Evolutionary conservation across 2,329 filamentous ascomycete genomes (phyloP), one percentile per base, ranked within the genome.

Genomic region (Lasiodiplodia citricola): DNA sequence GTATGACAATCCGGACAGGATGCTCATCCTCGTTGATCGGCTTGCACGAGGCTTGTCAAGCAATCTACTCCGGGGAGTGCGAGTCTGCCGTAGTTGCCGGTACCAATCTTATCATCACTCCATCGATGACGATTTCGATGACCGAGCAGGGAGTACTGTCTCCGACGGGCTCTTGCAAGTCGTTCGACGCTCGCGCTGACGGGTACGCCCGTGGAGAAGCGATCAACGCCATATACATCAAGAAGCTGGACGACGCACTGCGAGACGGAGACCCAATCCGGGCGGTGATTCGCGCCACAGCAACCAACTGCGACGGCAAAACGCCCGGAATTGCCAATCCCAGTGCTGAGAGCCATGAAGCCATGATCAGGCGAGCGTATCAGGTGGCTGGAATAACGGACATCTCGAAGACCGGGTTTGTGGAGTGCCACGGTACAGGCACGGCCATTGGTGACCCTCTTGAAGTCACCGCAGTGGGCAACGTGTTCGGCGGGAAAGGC

Each of bases 1-100:
- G 60, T 44, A 63, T 73, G n/a, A 71, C 68, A 7, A 44, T 72
- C 25, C 35, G 62, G 7, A 83, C 82, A 0, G 82, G 77, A 2
- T 83, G 82, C 60, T 83, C 81, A 0, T 77, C 80, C 3, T 76
- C 79, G 7, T 62, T 83, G 14, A 73, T 77, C 2, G 75, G 70
- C 5, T 70, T 83, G 6, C 75, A 83, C 57, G 72, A 78, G 35
- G 81, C 81, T 10, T 80, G 79, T n/a, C 73, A 75, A n/a, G 75
- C 71, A 7, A 67, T 76, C 7, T 71, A 58, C 7, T 62, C 47
- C 14, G 74, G 77, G 2, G 74, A 78, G n/a, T 72, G 72, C 47
- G 57, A 66, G 2, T 71, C 73, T 60, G 79, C 80, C 7, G 35
- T 83, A 10, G 80, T 81, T 6, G 78, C 75, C 16, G 80, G 81